phyloP scores from a whole-genome alignment of 1,284 basidiomycete genomes.

The Tilletia walkeri region DNA sequence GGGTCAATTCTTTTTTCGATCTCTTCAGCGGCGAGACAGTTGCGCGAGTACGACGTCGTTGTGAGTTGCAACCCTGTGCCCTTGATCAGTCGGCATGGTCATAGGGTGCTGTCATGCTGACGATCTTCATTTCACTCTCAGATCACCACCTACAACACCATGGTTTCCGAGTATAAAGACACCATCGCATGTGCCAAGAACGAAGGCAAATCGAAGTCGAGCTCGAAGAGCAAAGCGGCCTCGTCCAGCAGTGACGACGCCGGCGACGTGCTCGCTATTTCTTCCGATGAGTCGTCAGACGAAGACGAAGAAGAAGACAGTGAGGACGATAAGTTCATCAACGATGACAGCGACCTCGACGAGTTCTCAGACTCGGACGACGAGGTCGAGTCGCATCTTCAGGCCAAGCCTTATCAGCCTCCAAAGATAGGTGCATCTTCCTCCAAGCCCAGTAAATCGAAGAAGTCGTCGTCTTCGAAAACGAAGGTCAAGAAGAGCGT shows the following conservation, averaged over 20 bases:
- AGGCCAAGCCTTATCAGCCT: not conserved
- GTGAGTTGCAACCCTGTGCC: not conserved
- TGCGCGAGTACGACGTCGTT: slow-evolving; percentile 43
- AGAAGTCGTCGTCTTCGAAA: not conserved
- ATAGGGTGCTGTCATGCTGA: not conserved
- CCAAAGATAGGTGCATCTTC: not conserved
- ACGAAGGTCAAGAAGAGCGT: not conserved
- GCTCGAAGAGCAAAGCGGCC: slow-evolving; percentile 21
- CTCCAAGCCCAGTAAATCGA: not conserved
- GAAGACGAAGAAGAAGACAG: slow-evolving; percentile 5
- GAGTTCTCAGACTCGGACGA: slow-evolving; percentile 4
- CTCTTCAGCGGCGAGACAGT: slow-evolving; percentile 22
- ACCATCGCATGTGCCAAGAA: slow-evolving; percentile 31
- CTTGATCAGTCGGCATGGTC: not conserved
- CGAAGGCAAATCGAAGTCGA: slow-evolving; percentile 58
- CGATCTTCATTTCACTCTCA: not conserved
- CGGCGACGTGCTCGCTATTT: not conserved
- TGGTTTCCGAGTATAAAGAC: slow-evolving; percentile 38
- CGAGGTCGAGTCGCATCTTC: not conserved
- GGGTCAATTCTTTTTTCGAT: not conserved
- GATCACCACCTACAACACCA: slow-evolving; percentile 50
- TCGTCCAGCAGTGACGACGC: not conserved
- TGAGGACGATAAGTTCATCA: slow-evolving; percentile 9
- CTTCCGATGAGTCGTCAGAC: not conserved
- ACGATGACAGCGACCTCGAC: not conserved